Conservation (phyloP, 208 protist genomes). For the Jaenimonas drosophilae region DNA sequence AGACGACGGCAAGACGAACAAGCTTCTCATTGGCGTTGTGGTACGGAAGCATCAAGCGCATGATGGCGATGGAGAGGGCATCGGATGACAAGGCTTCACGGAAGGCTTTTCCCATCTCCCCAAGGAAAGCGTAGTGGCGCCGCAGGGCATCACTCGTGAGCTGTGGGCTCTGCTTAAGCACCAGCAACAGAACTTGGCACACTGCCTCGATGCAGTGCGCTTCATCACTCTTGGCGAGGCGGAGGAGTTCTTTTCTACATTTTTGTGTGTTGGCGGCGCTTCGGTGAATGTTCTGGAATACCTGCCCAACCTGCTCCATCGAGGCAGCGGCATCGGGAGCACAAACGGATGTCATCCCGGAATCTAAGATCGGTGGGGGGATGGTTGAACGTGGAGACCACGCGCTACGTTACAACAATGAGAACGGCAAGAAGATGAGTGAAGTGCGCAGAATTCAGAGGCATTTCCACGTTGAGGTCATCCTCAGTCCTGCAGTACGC, state of each 20-base stretch:
- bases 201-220: slow-evolving; percentile 18
- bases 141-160: slow-evolving; percentile 59
- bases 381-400: too few species aligned
- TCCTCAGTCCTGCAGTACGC: too few species aligned
- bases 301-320: slow-evolving; percentile 28
- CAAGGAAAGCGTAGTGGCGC: slow-evolving; percentile 72
- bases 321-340: not conserved
- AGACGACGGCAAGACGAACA: slow-evolving; percentile 71
- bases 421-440: too few species aligned
- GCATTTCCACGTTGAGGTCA: too few species aligned
- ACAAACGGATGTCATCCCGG: too few species aligned
- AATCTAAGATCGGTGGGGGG: too few species aligned
- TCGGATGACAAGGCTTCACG: slow-evolving; percentile 47
- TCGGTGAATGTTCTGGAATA: slow-evolving; percentile 78
- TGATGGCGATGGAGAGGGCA: slow-evolving; percentile 40
- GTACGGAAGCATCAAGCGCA: slow-evolving; percentile 40
- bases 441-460: too few species aligned
- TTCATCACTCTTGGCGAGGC: slow-evolving; percentile 8
- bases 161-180: slow-evolving; percentile 65
- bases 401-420: too few species aligned
- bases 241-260: slow-evolving; percentile 45
- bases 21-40: slow-evolving; percentile 81
- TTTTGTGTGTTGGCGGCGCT: slow-evolving; percentile 61
- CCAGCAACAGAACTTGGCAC: slow-evolving; percentile 42
- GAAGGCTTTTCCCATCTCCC: slow-evolving; percentile 48